Percentiles rank a stretch among this genome's conserved stretches.
These are phyloP conservation scores for Tillandsia fasciculata DNA, from an alignment of 176 grass and related monocot species.

Conservation along the genomic window DNA sequence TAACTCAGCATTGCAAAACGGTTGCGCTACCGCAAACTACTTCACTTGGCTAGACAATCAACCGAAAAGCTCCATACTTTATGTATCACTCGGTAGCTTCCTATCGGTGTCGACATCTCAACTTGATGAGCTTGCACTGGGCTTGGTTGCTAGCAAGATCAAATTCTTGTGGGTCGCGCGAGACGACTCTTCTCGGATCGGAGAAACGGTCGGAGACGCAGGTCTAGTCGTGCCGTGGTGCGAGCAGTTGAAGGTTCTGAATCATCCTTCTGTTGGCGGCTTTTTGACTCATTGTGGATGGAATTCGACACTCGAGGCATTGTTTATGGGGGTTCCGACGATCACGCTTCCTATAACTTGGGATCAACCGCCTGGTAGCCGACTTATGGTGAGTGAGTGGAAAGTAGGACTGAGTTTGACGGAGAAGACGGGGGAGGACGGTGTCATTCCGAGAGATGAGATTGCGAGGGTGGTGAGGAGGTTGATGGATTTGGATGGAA, in stretches of 20 bases:
- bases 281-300: slow-evolving; percentile 53
- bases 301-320: slow-evolving; percentile 40
- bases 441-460: slow-evolving; percentile 31
- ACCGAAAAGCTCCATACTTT: slow-evolving; percentile 21
- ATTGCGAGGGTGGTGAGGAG: slow-evolving; percentile 19
- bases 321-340: slow-evolving; percentile 36
- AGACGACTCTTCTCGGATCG: slow-evolving; percentile 15
- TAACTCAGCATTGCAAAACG: not conserved
- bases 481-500: slow-evolving; percentile 32
- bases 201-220: slow-evolving; percentile 11
- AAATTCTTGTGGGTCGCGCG: slow-evolving; percentile 36
- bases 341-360: slow-evolving; percentile 32
- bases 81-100: slow-evolving; percentile 45
- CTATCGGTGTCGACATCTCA: slow-evolving; percentile 34
- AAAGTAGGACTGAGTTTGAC: slow-evolving; percentile 38
- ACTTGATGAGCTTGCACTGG: slow-evolving; percentile 36
- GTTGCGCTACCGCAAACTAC: slow-evolving; percentile 8
- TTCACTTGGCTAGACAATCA: slow-evolving; percentile 32
- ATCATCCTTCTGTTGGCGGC: slow-evolving; percentile 33
- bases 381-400: slow-evolving; percentile 32
- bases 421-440: slow-evolving; percentile 23
- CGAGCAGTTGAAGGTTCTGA: slow-evolving; percentile 35
- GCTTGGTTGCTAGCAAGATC: slow-evolving; percentile 12
- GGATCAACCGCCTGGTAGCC: slow-evolving; percentile 28
- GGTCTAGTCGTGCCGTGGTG: slow-evolving; percentile 39